These are phyloP conservation scores for Anthracocystis panici-leucophaei DNA, from an alignment of 1,284 basidiomycete genomes.

Conservation along the genomic window DNA sequence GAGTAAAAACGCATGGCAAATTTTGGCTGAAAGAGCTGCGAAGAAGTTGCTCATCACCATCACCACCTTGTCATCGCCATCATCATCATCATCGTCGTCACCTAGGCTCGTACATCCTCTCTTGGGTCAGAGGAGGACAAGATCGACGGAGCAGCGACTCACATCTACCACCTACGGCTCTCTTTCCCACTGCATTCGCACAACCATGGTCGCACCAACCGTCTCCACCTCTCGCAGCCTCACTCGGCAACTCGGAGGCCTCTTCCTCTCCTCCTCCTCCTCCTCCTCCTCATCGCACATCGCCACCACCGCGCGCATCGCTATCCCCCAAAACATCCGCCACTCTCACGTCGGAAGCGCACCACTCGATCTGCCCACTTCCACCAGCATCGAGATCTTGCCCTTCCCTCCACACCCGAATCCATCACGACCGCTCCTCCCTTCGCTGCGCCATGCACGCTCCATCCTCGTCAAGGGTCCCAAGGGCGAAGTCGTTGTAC, in stretches of 20 bases:
- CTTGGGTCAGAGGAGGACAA: too few species aligned
- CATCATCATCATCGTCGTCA: not conserved
- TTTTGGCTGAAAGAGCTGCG: slow-evolving; percentile 3
- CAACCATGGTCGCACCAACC: slow-evolving; percentile 22
- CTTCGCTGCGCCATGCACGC: slow-evolving; percentile 52
- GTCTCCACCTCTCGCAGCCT: slow-evolving; percentile 32
- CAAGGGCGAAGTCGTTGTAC: slow-evolving; percentile 58
- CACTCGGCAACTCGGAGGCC: slow-evolving; percentile 22
- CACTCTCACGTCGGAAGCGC: slow-evolving; percentile 63
- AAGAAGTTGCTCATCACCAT: not conserved
- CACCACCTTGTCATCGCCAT: not conserved
- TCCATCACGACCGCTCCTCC: slow-evolving; percentile 55
- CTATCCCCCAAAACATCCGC: slow-evolving; percentile 11
- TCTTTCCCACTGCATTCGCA: not conserved
- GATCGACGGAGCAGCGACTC: too few species aligned
- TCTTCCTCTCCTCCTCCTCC: slow-evolving; percentile 62
- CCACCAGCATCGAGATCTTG: slow-evolving; percentile 48
- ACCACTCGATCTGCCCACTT: slow-evolving; percentile 57
- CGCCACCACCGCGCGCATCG: slow-evolving; percentile 75
- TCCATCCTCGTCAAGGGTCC: slow-evolving; percentile 63
- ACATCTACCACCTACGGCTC: not conserved
- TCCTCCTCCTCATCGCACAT: slow-evolving; percentile 73
- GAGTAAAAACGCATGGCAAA: not conserved
- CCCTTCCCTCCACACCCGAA: slow-evolving; percentile 65
- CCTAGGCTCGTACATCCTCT: not conserved